Evolutionary conservation across 176 grass and related monocot species (phyloP).

Genomic region (Cymbopogon citratus): DNA sequence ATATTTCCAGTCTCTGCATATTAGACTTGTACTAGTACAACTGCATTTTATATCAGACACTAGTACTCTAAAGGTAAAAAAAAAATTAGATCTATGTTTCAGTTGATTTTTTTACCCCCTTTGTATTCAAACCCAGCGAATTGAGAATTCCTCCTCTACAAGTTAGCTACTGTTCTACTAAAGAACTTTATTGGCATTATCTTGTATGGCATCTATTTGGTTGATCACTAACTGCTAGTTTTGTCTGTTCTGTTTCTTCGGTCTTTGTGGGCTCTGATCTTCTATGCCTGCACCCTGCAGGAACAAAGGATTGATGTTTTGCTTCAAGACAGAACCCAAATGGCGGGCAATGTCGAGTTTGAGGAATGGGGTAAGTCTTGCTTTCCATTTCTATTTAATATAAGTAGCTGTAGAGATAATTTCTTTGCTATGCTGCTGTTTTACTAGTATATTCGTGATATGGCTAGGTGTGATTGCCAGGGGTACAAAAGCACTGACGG

Average conservation of each 20-base stretch:
- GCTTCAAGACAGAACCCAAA: background rate
- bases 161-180: background rate
- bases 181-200: background rate
- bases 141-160: background rate
- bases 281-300: background rate
- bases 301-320: conserved; percentile 23
- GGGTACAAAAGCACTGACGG: background rate
- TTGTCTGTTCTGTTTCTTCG: background rate
- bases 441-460: background rate
- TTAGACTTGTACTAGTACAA: background rate
- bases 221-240: background rate
- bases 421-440: background rate
- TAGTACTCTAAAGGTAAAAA: background rate
- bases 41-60: background rate
- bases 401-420: background rate
- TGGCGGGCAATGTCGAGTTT: background rate
- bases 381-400: background rate
- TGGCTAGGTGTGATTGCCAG: background rate
- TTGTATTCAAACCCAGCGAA: background rate
- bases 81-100: background rate
- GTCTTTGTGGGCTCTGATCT: background rate
- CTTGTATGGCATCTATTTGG: background rate
- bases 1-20: background rate
- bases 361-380: background rate
- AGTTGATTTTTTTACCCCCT: background rate